phyloP scores from a whole-genome alignment of 345 rosid genomes.

The Lepidium aucheri region DNA sequence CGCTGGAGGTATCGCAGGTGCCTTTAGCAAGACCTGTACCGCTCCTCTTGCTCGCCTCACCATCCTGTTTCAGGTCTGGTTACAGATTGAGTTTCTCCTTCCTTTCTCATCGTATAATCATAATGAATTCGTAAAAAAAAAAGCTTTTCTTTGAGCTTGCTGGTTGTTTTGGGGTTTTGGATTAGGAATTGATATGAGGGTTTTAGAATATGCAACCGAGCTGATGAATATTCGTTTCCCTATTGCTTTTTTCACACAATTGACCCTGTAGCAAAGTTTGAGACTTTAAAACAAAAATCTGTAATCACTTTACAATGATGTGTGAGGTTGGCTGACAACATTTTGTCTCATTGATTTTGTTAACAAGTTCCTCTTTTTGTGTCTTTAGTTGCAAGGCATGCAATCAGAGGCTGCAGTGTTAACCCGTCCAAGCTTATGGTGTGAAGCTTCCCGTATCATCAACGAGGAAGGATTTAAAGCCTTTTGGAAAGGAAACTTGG shows the following conservation, averaged over 20 bases:
- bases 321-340: neutral
- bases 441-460: constrained; percentile 72
- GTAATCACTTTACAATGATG: neutral
- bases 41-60: constrained; percentile 98
- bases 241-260: neutral
- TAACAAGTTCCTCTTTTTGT: constrained; percentile 5
- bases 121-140: neutral
- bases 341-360: neutral
- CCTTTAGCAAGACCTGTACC: constrained; percentile 93
- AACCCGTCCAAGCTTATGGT: constrained; percentile 59
- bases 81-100: neutral
- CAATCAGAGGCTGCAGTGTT: constrained; percentile 61
- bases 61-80: constrained; percentile 77
- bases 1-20: constrained; percentile 95
- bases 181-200: neutral
- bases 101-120: neutral
- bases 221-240: neutral
- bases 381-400: constrained; percentile 94
- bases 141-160: too few relatives aligned
- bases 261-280: neutral
- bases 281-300: neutral
- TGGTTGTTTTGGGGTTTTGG: neutral
- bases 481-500: constrained; percentile 95
- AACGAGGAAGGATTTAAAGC: constrained; percentile 91
- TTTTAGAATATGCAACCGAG: neutral